phyloP scores from a whole-genome alignment of 2,329 filamentous ascomycete species.

The Thielaviopsis ethacetica region DNA sequence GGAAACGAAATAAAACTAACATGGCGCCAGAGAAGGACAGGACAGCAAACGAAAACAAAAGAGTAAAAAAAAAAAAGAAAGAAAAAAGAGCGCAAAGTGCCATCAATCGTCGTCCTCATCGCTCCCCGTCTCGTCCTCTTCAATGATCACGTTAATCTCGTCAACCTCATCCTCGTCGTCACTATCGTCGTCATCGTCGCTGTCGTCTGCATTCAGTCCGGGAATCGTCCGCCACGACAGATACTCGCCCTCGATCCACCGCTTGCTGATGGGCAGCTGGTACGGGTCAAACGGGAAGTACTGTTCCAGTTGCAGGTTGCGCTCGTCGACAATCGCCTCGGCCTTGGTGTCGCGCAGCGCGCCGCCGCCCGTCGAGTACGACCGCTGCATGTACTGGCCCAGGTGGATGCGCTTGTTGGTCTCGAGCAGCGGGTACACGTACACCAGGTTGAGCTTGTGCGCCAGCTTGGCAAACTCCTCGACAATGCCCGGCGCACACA shows the following conservation, averaged over 20 bases:
- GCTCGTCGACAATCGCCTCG: constrained; percentile 37
- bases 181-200: constrained; percentile 30
- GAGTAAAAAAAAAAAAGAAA: constrained; percentile 5
- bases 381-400: constrained; percentile 47
- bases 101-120: constrained; percentile 23
- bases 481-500: constrained; percentile 82
- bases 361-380: constrained; percentile 34
- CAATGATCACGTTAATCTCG: constrained; percentile 24
- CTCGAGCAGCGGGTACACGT: constrained; percentile 75
- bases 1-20: not conserved
- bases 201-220: constrained; percentile 45
- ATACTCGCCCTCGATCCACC: constrained; percentile 77
- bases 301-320: constrained; percentile 71
- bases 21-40: not conserved
- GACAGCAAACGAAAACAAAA: constrained; percentile 4
- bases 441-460: constrained; percentile 72
- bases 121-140: constrained; percentile 34
- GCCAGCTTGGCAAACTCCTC: constrained; percentile 80
- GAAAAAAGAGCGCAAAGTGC: not conserved
- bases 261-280: constrained; percentile 68
- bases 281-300: constrained; percentile 98
- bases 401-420: constrained; percentile 82
- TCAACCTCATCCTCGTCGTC: constrained; percentile 28
- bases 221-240: constrained; percentile 62
- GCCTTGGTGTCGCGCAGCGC: constrained; percentile 10